These are phyloP conservation scores for Litsea cubeba DNA, from an alignment of 164 flowering plant species.

Conservation along the genomic window DNA sequence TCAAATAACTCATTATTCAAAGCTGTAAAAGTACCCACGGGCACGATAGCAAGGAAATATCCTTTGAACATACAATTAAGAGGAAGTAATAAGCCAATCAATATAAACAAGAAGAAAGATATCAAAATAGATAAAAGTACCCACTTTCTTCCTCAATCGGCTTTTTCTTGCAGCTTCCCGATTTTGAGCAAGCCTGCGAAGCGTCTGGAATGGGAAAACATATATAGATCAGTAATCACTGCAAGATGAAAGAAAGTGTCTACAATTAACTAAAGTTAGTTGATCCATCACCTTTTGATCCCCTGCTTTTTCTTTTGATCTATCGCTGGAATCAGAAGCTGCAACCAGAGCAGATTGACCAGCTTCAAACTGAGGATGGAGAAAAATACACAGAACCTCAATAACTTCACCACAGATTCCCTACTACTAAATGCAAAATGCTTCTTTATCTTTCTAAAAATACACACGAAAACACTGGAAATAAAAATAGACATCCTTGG, in stretches of 20 bases:
- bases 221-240: background rate
- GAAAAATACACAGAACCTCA: too few relatives aligned
- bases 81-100: background rate
- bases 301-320: slow-evolving; percentile 61
- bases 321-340: slow-evolving; percentile 83
- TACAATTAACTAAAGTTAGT: background rate
- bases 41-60: background rate
- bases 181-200: slow-evolving; percentile 96
- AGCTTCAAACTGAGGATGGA: slow-evolving; percentile 47
- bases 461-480: background rate
- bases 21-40: background rate
- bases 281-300: slow-evolving; percentile 80
- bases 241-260: background rate
- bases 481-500: background rate
- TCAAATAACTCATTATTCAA: too few relatives aligned
- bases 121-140: slow-evolving; percentile 8
- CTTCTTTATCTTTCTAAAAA: too few relatives aligned
- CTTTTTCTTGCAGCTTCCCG: slow-evolving; percentile 99
- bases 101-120: background rate
- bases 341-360: slow-evolving; percentile 34
- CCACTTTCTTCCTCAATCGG: slow-evolving; percentile 82
- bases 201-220: slow-evolving; percentile 44
- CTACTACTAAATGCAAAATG: background rate
- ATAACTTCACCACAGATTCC: background rate
- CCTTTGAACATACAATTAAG: too few relatives aligned